These are phyloP conservation scores for Maudiozyma serrabonitensis DNA, from an alignment of 805 yeast genomes.

Conservation along the genomic window DNA sequence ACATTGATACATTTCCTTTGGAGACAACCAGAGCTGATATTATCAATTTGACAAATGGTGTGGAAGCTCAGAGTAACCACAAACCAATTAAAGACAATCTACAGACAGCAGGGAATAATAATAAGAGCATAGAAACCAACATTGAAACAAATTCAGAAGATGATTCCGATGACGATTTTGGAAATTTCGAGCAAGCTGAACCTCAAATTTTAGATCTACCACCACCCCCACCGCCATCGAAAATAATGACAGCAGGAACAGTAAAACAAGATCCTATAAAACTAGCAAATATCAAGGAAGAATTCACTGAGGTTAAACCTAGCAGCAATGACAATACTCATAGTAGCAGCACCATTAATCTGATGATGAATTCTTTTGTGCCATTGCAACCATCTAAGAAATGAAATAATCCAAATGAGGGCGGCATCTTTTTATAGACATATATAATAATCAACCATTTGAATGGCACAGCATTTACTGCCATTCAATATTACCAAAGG, in stretches of 20 bases:
- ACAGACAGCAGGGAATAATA: neutral
- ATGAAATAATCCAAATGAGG: neutral
- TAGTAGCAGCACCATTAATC: neutral
- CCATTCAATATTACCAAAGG: too few relatives aligned
- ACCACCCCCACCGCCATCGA: neutral
- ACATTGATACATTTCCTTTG: neutral
- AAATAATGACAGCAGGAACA: too few relatives aligned
- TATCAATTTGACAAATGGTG: neutral
- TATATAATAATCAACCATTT: neutral
- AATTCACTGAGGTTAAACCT: neutral
- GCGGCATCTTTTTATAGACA: neutral
- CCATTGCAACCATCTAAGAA: slow-evolving; percentile 25
- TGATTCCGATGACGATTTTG: slow-evolving; percentile 19
- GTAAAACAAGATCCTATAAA: too few relatives aligned
- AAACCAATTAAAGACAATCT: neutral
- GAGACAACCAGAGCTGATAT: neutral
- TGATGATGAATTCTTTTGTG: slow-evolving; percentile 15
- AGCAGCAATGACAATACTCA: neutral
- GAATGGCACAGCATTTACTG: too few relatives aligned
- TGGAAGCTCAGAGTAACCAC: neutral
- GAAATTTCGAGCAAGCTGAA: slow-evolving; percentile 14
- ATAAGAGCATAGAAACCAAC: neutral
- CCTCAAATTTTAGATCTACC: neutral
- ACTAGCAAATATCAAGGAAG: too few relatives aligned
- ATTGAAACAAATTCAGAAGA: neutral